Base-by-base conservation (phyloP, 2,329 filamentous ascomycete species). In the Hymenoscyphus albidus region DNA sequence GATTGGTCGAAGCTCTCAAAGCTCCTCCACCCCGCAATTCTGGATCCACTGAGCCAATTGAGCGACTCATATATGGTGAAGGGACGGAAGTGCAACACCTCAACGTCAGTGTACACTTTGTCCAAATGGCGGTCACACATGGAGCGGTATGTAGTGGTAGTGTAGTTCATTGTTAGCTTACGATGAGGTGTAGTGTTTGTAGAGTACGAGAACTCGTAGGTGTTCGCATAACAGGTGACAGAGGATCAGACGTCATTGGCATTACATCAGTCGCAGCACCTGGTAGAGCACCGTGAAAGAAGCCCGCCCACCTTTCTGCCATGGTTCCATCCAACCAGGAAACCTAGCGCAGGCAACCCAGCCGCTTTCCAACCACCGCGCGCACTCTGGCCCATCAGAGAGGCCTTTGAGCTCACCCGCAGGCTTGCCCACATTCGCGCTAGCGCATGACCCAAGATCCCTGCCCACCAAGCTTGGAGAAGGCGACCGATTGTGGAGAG, bases 1-100 rank as follows among this genome's bases (percentile, higher is more conserved):
- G 44, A 51, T 51, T 51, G 44, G 44, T 51, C 22, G 44, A 22
- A 51, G 44, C 44, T 51, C 18, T n/a, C 44, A n/a, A 51, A 51
- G 44, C 42, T 48, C 44, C 10, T 18, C 44, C 14, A 54, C 48
- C 48, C 48, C 18, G 48, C 48, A 54, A 12, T 54, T 54, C 18
- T 13, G 18, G 48, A 22, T 27, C 48, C 48, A 54, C 18, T 27
- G 27, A 3, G 27, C 27, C 27, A 27, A 3, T 14, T 13, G 5
- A 5, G 27, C 27, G 27, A 27, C 27, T 27, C 27, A 18, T 18
- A 3, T 12, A 18, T 35, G 22, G n/a, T 13, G 48, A 54, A 27
- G 18, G 13, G 22, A 54, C 10, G 10, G 48, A 12, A 27, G 18
- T 12, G 27, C 22, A 54, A 35, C 35, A 10, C 5, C 35, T 35